Conservation (phyloP, 331 rosid species). For the Rhamnella rubrinervis region DNA sequence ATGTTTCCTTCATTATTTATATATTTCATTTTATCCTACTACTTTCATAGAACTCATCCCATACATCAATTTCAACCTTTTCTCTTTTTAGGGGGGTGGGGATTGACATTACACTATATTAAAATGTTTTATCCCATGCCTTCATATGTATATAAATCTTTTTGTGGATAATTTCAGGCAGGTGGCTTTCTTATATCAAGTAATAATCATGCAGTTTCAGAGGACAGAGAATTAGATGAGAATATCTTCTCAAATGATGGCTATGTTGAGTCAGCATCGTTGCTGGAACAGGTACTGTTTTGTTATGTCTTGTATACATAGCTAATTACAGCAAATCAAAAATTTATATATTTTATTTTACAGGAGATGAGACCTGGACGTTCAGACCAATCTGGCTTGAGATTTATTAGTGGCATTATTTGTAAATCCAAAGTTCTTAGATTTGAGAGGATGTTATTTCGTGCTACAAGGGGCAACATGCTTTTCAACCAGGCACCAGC, state of each 20-base stretch:
- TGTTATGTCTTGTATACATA: background rate
- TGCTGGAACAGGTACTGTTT: constrained; percentile 78
- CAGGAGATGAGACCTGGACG: constrained; percentile 79
- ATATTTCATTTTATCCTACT: constrained; percentile 8
- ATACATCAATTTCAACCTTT: constrained; percentile 7
- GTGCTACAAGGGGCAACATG: constrained; percentile 99
- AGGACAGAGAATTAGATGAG: constrained; percentile 79
- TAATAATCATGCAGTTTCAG: constrained; percentile 55
- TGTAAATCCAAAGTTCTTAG: constrained; percentile 77
- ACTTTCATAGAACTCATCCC: constrained; percentile 9
- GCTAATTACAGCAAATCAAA: background rate
- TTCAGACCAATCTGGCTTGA: constrained; percentile 80
- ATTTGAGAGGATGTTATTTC: constrained; percentile 96
- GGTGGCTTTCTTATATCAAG: constrained; percentile 73
- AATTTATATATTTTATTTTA: constrained; percentile 20
- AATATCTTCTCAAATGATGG: constrained; percentile 63
- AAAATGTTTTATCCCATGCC: constrained; percentile 9
- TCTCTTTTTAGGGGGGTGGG: too few relatives aligned
- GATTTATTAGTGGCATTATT: constrained; percentile 91
- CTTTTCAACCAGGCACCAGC: constrained; percentile 92
- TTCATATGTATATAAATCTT: constrained; percentile 13
- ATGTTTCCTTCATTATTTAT: constrained; percentile 15
- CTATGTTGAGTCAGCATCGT: constrained; percentile 59
- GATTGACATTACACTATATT: constrained; percentile 10
- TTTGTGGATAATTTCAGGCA: constrained; percentile 61